Evolutionary conservation across 2,329 filamentous ascomycete species (phyloP).

Genomic region (Kalaharituber pfeilii): DNA sequence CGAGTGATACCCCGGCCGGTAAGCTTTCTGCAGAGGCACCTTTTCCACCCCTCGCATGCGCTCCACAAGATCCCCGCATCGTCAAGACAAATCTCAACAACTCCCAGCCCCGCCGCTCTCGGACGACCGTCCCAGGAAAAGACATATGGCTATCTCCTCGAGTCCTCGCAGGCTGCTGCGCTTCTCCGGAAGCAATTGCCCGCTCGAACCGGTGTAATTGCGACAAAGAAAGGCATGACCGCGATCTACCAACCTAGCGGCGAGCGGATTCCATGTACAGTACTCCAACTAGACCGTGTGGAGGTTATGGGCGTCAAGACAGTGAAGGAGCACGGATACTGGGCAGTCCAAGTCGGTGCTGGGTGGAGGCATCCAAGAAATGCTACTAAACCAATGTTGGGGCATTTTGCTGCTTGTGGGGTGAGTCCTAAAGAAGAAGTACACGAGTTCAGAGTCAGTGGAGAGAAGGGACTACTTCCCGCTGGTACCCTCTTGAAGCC

Average conservation of each 20-base stretch:
- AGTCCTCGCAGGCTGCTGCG: slow-evolving; percentile 40
- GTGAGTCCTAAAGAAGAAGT: slow-evolving; percentile 71
- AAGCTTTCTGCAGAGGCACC: background rate
- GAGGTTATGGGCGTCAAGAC: slow-evolving; percentile 83
- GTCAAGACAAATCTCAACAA: too few species aligned
- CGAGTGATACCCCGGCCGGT: too few species aligned
- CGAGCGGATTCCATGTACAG: slow-evolving; percentile 66
- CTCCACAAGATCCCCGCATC: too few species aligned
- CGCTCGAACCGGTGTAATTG: slow-evolving; percentile 62
- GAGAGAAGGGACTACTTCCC: slow-evolving; percentile 51
- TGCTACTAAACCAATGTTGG: slow-evolving; percentile 63
- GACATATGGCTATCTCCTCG: slow-evolving; percentile 28
- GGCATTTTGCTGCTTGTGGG: slow-evolving; percentile 69
- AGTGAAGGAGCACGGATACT: slow-evolving; percentile 66
- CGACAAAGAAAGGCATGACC: slow-evolving; percentile 90
- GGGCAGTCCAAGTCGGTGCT: slow-evolving; percentile 73
- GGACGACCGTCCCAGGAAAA: slow-evolving; percentile 10
- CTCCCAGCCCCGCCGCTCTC: slow-evolving; percentile 10
- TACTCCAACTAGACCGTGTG: slow-evolving; percentile 82
- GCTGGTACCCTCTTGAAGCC: slow-evolving; percentile 62
- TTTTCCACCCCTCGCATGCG: too few species aligned
- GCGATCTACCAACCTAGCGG: slow-evolving; percentile 66
- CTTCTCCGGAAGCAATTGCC: slow-evolving; percentile 42
- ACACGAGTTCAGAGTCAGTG: slow-evolving; percentile 71
- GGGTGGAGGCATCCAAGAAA: slow-evolving; percentile 59